These are phyloP conservation scores for Colletotrichum filicis DNA, from an alignment of 2,329 filamentous ascomycete genomes.

Conservation along the genomic window DNA sequence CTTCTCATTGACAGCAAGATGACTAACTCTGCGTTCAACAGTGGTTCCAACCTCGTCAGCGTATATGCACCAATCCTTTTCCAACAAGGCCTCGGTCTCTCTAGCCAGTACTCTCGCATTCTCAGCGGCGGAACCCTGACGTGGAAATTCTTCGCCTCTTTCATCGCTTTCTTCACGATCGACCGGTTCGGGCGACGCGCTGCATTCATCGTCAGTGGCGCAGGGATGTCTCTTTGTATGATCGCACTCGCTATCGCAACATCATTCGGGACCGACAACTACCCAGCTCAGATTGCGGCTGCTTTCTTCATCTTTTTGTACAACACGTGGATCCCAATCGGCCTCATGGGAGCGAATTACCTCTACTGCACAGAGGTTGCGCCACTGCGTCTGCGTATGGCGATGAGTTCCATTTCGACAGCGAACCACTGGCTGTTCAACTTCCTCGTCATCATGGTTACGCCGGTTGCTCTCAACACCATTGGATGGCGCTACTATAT, in stretches of 20 bases:
- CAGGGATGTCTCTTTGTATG: conserved; percentile 66
- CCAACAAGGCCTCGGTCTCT: conserved; percentile 51
- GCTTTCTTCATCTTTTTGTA: conserved; percentile 68
- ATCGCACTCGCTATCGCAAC: conserved; percentile 62
- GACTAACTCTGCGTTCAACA: conserved; percentile 22
- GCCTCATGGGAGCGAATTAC: conserved; percentile 69
- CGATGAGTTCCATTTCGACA: conserved; percentile 66
- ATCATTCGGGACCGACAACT: conserved; percentile 57
- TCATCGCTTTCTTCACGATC: conserved; percentile 60
- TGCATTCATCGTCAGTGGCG: conserved; percentile 62
- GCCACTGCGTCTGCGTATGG: conserved; percentile 60
- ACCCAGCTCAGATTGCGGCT: conserved; percentile 58
- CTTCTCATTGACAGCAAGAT: too few relatives aligned
- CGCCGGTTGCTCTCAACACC: conserved; percentile 56
- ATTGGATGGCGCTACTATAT: conserved; percentile 65
- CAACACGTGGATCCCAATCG: conserved; percentile 69
- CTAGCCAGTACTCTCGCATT: conserved; percentile 48
- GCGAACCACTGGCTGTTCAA: conserved; percentile 64
- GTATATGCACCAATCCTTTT: conserved; percentile 56
- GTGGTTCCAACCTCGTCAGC: conserved; percentile 59
- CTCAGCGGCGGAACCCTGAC: conserved; percentile 61
- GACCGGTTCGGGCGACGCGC: conserved; percentile 61
- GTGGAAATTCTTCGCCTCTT: conserved; percentile 65
- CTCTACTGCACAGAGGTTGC: conserved; percentile 69
- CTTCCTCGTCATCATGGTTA: conserved; percentile 56